Base-by-base conservation (phyloP, 2,329 filamentous ascomycete species). In the Colletotrichum tropicicola region DNA sequence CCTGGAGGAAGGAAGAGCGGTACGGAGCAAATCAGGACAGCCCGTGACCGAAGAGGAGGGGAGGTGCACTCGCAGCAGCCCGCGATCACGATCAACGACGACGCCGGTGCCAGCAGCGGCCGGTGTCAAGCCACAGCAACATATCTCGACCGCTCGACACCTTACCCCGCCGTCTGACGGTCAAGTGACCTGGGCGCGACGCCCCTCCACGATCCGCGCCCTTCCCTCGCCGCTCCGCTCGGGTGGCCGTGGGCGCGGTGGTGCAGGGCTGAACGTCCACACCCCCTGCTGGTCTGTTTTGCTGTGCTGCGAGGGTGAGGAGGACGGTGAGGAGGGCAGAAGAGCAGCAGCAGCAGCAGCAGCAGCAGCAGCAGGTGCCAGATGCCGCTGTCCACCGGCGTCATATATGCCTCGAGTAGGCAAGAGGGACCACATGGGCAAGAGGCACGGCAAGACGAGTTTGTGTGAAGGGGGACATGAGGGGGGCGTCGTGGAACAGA, bases 151-250 rank as follows among this genome's bases (percentile, higher is more conserved):
- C 8, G 21, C 27, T 10, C 6, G 23, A 9, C 7, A 15, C 21
- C 45, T 48, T 51, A 49, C 56, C 56, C 61, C 56, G 48, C 61
- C 41, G 44, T 61, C 55, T 41, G 5, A 12, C 17, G 12, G 48
- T 61, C 61, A 61, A 65, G 56, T 65, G 61, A 65, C 43, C 28
- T 30, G 13, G 23, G 21, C 43, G 43, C 43, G 45, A 57, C 30
- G 54, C 43, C 54, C 43, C 13, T 43, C 28, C 7, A 53, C 15
- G 56, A 61, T 27, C 56, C 56, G 25, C 28, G 6, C 48, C 13
- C 25, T 35, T n/a, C 54, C 19, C 54, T 28, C 21, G 10, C 21
- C 53, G 19, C 39, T 27, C 13, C 39, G 15, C 19, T 47, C 39
- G 32, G 43, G 15, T 25, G n/a, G 9, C 9, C 8, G n/a, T 6